Percentiles rank a stretch among this genome's conserved stretches.
phyloP scores from a whole-genome alignment of 306 rosid genomes.

The Casuarina cunninghamiana region DNA sequence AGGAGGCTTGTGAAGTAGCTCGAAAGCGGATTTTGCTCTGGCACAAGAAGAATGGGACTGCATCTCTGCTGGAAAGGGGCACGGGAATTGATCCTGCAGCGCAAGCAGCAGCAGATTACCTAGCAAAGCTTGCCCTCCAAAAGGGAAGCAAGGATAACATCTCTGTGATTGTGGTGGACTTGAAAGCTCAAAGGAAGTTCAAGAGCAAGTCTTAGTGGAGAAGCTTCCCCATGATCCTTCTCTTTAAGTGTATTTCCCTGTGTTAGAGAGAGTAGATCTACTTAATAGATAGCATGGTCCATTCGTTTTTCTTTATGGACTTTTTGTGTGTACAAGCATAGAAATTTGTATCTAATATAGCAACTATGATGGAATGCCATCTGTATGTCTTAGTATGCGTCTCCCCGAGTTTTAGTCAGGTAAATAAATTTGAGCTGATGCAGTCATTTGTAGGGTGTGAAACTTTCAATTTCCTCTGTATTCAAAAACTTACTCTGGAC shows the following conservation, averaged over 20 bases:
- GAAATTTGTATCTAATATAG: conserved; percentile 30
- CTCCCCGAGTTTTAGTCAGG: not conserved
- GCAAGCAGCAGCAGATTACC: conserved; percentile 56
- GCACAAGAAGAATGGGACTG: conserved; percentile 52
- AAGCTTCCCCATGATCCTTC: not conserved
- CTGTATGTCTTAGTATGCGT: conserved; percentile 1
- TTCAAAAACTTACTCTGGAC: not conserved
- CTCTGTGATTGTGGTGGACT: conserved; percentile 49
- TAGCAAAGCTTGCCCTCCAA: conserved; percentile 54
- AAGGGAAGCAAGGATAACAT: conserved; percentile 60
- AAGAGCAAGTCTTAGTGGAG: conserved; percentile 37
- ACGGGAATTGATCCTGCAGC: conserved; percentile 52
- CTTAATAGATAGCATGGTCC: conserved; percentile 26
- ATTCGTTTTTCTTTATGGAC: conserved; percentile 26
- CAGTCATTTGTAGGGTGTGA: not conserved
- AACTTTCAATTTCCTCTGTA: not conserved
- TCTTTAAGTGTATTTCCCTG: not conserved
- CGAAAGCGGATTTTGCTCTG: conserved; percentile 49
- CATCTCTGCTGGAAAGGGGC: conserved; percentile 37
- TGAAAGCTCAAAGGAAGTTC: conserved; percentile 51
- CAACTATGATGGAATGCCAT: conserved; percentile 18
- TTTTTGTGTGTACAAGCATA: conserved; percentile 28
- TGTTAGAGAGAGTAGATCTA: conserved; percentile 23
- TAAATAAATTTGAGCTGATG: not conserved
- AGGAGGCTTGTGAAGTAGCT: conserved; percentile 57